phyloP scores from a whole-genome alignment of 208 protist species.

The Trypanosoma rangeli region DNA sequence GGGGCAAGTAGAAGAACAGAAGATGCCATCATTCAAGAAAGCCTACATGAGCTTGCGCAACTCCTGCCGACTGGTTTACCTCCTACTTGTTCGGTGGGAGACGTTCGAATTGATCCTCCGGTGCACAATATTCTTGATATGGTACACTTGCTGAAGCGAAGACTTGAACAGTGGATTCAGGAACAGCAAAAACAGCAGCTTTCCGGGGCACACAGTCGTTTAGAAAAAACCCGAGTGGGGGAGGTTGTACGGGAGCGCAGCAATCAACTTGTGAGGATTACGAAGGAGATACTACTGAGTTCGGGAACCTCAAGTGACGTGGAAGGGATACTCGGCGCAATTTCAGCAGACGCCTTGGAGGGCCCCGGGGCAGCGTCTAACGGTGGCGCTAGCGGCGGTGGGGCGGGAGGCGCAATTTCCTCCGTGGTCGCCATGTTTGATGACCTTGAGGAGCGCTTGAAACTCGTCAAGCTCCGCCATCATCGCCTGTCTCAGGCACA shows the following conservation, averaged over 20 bases:
- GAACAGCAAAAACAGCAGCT: slow-evolving; percentile 60
- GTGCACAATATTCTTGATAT: slow-evolving; percentile 63
- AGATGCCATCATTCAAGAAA: slow-evolving; percentile 23
- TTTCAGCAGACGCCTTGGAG: slow-evolving; percentile 8
- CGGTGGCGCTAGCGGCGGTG: slow-evolving; percentile 17
- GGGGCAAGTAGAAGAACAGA: not conserved
- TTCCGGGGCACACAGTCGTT: slow-evolving; percentile 39
- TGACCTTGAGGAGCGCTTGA: slow-evolving; percentile 56
- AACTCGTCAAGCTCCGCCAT: slow-evolving; percentile 48
- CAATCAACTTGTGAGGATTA: slow-evolving; percentile 40
- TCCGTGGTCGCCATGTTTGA: slow-evolving; percentile 33
- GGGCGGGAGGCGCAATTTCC: slow-evolving; percentile 9
- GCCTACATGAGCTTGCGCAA: slow-evolving; percentile 73
- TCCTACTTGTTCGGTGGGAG: slow-evolving; percentile 6
- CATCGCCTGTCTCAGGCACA: slow-evolving; percentile 37
- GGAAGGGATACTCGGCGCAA: slow-evolving; percentile 14
- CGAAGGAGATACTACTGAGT: slow-evolving; percentile 35
- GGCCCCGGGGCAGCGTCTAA: not conserved
- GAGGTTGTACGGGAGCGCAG: slow-evolving; percentile 40
- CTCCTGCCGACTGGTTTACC: slow-evolving; percentile 40
- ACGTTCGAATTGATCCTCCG: slow-evolving; percentile 54
- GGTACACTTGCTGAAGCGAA: slow-evolving; percentile 51
- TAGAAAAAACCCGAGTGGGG: slow-evolving; percentile 42
- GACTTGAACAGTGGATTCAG: slow-evolving; percentile 47
- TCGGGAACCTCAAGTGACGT: slow-evolving; percentile 17